Conservation (phyloP, 1,139 yeast species). For the Hansenula sp. region DNA sequence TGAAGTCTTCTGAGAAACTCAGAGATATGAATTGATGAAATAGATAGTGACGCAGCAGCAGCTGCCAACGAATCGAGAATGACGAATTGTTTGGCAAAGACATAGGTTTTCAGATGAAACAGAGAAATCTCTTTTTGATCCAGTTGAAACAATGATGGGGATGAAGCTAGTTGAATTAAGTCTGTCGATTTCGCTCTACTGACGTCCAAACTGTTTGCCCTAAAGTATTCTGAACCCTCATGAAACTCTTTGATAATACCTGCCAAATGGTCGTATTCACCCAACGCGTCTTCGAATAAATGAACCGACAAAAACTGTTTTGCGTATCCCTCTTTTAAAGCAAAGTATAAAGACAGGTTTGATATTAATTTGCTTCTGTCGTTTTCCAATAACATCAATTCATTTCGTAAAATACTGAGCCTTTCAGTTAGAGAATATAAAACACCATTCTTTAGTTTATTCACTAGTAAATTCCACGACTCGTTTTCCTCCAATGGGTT, state of each 20-base stretch:
- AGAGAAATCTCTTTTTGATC: not conserved
- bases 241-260: not conserved
- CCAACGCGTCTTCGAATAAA: slow-evolving; percentile 54
- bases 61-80: slow-evolving; percentile 27
- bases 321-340: slow-evolving; percentile 36
- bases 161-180: not conserved
- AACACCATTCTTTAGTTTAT: slow-evolving; percentile 47
- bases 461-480: slow-evolving; percentile 43
- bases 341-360: slow-evolving; percentile 1
- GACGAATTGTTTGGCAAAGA: slow-evolving; percentile 33
- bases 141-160: not conserved
- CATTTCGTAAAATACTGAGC: slow-evolving; percentile 36
- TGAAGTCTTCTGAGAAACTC: slow-evolving; percentile 29
- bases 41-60: slow-evolving; percentile 31
- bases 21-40: slow-evolving; percentile 28
- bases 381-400: slow-evolving; percentile 26
- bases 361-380: slow-evolving; percentile 19
- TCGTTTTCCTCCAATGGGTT: slow-evolving; percentile 38
- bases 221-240: slow-evolving; percentile 27
- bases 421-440: slow-evolving; percentile 52
- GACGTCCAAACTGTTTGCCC: slow-evolving; percentile 5
- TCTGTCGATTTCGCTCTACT: slow-evolving; percentile 2
- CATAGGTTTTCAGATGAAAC: slow-evolving; percentile 16
- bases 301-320: slow-evolving; percentile 44
- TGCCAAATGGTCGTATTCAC: slow-evolving; percentile 28